Evolutionary conservation across 139 green algal species (phyloP).

Genomic region (Chlorella sp.): DNA sequence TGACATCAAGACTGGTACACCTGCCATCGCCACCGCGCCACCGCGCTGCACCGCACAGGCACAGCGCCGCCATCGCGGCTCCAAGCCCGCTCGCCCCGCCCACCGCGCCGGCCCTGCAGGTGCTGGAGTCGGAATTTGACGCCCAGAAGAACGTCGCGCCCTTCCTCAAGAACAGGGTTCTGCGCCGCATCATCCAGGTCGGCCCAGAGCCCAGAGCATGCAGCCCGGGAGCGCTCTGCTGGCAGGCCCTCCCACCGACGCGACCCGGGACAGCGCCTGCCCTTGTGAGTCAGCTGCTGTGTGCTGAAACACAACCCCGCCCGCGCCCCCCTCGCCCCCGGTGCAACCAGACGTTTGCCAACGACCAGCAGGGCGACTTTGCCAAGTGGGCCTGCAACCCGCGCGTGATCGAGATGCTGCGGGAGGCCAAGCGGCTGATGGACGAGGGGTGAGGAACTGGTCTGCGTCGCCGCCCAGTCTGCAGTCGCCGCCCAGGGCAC

Average conservation of each 20-base stretch:
- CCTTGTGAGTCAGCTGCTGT: no score
- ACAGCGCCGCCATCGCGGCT: no score
- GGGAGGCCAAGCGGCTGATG: constrained; percentile 55
- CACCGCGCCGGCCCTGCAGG: constrained; percentile 19
- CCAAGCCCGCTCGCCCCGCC: background rate
- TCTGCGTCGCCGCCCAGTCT: no score
- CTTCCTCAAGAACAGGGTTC: constrained; percentile 49
- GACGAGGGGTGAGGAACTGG: constrained; percentile 57
- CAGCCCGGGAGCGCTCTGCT: no score
- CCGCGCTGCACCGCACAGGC: no score
- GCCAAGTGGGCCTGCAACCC: constrained; percentile 60
- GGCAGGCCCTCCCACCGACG: no score
- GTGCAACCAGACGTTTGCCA: constrained; percentile 54
- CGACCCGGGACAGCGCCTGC: no score
- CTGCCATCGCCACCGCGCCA: no score
- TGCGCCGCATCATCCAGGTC: constrained; percentile 55
- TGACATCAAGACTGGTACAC: no score
- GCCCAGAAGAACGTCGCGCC: constrained; percentile 55
- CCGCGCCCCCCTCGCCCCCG: background rate
- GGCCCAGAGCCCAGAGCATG: no score
- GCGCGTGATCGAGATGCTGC: constrained; percentile 61
- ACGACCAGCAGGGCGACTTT: constrained; percentile 64
- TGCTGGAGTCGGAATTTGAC: constrained; percentile 55
- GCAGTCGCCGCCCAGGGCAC: no score
- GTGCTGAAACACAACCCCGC: no score